Base-by-base conservation (phyloP, 176 grass and related monocot species). In the Aegilops tauschii region DNA sequence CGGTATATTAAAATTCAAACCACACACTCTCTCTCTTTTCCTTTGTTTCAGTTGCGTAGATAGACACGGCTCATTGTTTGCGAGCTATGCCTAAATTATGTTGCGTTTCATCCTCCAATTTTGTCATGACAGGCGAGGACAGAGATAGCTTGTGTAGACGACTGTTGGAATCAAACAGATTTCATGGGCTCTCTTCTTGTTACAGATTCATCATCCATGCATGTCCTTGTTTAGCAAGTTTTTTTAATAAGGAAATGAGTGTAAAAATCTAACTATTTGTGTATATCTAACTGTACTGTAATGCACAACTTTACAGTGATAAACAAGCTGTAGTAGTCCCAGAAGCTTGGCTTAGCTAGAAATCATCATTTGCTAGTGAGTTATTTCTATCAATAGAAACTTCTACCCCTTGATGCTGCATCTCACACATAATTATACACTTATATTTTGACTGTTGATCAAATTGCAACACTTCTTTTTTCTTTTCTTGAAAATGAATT, bases 21-120 rank as follows among this genome's bases (percentile, higher is more conserved):
- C 47, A 31, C 31, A 31, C 31, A 32, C 28, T 77, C 73, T 9
- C 21, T 20, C 9, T 37, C 27, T 32, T 54, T 76, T 52, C 23
- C 32, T 61, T 83, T 32, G 5, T 11, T 25, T 12, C 42, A 32
- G 16, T 3, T 80, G 61, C 76, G 37, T 68, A 81, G 69, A 84
- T 81, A 27, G 61, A 68, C 61, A 61, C 7, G 69, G 34, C 14
- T 85, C 45, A 62, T 20, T 76, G 20, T 80, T 67, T 86, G 10
- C n/a, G 47, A 29, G 14, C 11, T 61, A 16, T 73, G 9, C 65
- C 39, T 70, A 69, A 45, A 79, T 62, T 27, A 77, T 87, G 61
- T 80, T 68, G n/a, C 28, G 9, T 80, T 72, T 80, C 49, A 20
- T 54, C n/a, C 25, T 68, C 34, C 16, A 29, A 16, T 77, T 90